A percentile compares a stretch with the other conserved stretches of the same genome.
phyloP scores from a whole-genome alignment of 2,329 filamentous ascomycete genomes.

The Cercospora citrullina region DNA sequence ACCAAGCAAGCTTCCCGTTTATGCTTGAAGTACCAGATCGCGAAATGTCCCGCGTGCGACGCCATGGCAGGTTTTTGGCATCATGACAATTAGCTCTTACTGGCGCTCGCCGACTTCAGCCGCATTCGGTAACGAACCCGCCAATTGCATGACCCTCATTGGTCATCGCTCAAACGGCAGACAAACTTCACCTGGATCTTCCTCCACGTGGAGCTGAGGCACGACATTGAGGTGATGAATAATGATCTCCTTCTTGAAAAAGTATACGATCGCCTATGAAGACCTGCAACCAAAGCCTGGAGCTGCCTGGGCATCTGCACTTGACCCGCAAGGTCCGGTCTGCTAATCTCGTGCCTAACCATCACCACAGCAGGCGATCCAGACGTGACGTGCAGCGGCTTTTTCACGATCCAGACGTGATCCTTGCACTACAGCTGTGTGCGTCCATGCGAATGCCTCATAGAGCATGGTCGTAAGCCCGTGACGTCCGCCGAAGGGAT shows the following conservation, averaged over 20 bases:
- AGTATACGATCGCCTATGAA: neutral
- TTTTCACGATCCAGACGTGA: neutral
- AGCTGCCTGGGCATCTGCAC: neutral
- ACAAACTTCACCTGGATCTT: neutral
- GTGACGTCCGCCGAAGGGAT: neutral
- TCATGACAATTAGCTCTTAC: slow-evolving; percentile 3
- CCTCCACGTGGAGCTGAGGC: neutral
- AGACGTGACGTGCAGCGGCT: neutral
- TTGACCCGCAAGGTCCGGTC: neutral
- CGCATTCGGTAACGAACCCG: slow-evolving; percentile 3
- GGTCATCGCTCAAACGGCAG: slow-evolving; percentile 7
- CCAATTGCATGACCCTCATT: slow-evolving; percentile 9
- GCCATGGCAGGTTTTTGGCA: neutral
- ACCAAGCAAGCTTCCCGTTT: slow-evolving; percentile 8
- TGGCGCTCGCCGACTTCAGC: neutral
- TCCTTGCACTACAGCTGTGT: neutral
- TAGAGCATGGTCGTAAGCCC: neutral
- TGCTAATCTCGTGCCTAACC: neutral
- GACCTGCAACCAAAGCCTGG: neutral
- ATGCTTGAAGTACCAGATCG: slow-evolving; percentile 5
- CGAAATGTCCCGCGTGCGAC: neutral
- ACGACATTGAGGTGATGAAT: neutral
- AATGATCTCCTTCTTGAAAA: neutral
- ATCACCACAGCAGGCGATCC: neutral
- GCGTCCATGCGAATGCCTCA: neutral